phyloP scores from a whole-genome alignment of 2,329 filamentous ascomycete species.

The Aureobasidium mangrovei region DNA sequence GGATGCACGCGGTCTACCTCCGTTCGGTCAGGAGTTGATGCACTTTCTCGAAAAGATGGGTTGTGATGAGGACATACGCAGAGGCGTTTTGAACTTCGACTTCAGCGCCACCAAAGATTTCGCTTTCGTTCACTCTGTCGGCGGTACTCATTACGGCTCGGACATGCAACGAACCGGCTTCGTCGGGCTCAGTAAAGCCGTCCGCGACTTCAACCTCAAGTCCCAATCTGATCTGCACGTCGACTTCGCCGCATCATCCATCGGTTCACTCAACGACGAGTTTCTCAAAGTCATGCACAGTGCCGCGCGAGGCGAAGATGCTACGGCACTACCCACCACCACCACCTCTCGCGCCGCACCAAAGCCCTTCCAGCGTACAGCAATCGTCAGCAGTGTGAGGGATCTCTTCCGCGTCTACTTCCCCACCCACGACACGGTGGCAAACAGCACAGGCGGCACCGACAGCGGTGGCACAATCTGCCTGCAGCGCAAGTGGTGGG shows the following conservation, averaged over 20 bases:
- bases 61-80: conserved; percentile 54
- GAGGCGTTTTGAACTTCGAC: conserved; percentile 69
- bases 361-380: conserved; percentile 17
- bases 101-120: conserved; percentile 64
- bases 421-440: conserved; percentile 58
- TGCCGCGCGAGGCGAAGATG: conserved; percentile 44
- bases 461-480: conserved; percentile 70
- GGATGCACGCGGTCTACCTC: neutral
- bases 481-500: conserved; percentile 64
- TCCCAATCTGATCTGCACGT: conserved; percentile 51
- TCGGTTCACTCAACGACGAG: conserved; percentile 64
- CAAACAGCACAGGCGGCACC: conserved; percentile 26
- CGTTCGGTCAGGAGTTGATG: conserved; percentile 61
- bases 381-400: conserved; percentile 30
- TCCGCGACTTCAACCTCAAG: conserved; percentile 54
- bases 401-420: conserved; percentile 68
- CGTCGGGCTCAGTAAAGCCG: conserved; percentile 60
- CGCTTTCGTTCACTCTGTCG: conserved; percentile 75
- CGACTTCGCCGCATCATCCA: conserved; percentile 71
- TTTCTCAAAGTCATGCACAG: conserved; percentile 55
- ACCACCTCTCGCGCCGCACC: conserved; percentile 4
- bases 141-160: conserved; percentile 26
- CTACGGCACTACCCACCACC: conserved; percentile 13
- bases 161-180: conserved; percentile 54
- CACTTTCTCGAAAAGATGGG: conserved; percentile 62